Conservation (phyloP, 2,329 filamentous ascomycete genomes). For the Ophiobolus disseminans region DNA sequence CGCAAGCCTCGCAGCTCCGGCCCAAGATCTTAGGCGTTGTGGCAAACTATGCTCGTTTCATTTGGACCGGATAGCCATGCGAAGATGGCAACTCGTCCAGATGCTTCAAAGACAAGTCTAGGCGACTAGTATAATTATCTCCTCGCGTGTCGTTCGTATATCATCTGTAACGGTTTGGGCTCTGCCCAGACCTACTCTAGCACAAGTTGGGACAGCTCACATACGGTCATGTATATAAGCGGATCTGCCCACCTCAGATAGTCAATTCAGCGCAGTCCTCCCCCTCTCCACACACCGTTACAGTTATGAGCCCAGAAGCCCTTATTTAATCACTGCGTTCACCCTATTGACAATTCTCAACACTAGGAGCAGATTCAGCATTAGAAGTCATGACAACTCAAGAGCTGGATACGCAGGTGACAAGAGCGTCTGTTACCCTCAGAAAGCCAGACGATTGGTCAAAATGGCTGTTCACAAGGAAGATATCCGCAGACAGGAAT, state of each 20-base stretch:
- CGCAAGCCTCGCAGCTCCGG: too few species aligned
- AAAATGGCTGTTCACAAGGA: slow-evolving; percentile 1
- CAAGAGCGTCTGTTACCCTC: not conserved
- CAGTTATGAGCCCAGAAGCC: not conserved
- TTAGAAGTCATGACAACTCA: not conserved
- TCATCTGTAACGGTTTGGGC: not conserved
- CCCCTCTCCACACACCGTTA: too few species aligned
- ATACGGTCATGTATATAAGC: too few species aligned
- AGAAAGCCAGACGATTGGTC: not conserved
- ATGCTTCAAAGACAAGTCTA: too few species aligned
- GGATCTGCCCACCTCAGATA: too few species aligned
- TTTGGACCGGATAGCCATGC: too few species aligned
- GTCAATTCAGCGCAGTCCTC: too few species aligned
- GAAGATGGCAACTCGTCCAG: too few species aligned
- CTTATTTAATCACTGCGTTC: not conserved
- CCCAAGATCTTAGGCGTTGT: too few species aligned
- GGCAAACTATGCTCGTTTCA: too few species aligned
- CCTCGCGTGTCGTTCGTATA: too few species aligned
- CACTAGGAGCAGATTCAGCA: not conserved
- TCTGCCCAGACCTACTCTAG: not conserved
- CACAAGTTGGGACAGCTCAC: not conserved
- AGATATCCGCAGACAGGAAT: not conserved
- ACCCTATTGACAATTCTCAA: not conserved
- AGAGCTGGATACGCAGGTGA: not conserved
- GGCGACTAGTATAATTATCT: too few species aligned